Evolutionary conservation across 1,284 basidiomycete species (phyloP).

Genomic region (Melampsora americana): DNA sequence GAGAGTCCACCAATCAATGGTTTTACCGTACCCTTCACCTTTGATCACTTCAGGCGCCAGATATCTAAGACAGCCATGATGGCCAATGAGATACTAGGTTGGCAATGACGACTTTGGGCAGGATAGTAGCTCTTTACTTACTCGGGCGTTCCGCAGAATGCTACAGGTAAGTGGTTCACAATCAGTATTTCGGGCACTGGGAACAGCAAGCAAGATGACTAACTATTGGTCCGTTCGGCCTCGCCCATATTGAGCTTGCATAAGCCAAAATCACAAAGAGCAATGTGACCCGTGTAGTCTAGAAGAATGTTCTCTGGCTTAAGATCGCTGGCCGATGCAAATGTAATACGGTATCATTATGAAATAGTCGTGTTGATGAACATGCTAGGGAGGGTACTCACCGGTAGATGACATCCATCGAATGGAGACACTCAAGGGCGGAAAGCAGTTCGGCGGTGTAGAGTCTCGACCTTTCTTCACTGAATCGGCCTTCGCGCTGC

Average conservation of each 20-base stretch:
- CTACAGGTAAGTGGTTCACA: background rate
- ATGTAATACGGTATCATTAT: background rate
- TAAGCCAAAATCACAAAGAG: constrained; percentile 93
- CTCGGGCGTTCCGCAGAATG: constrained; percentile 44
- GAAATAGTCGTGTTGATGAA: background rate
- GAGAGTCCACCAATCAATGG: constrained; percentile 56
- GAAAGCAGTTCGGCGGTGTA: constrained; percentile 92
- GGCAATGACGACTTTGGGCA: background rate
- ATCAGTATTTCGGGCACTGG: background rate
- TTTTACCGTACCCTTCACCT: constrained; percentile 54
- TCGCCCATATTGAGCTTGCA: constrained; percentile 81
- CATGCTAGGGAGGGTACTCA: background rate
- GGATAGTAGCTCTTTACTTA: background rate
- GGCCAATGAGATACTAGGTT: background rate
- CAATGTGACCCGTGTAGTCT: constrained; percentile 93
- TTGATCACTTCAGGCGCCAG: constrained; percentile 54
- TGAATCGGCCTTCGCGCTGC: constrained; percentile 88
- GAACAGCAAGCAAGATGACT: constrained; percentile 7
- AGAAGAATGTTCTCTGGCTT: constrained; percentile 97
- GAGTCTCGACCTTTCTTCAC: constrained; percentile 85
- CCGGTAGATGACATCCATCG: constrained; percentile 90
- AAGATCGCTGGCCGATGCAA: constrained; percentile 63
- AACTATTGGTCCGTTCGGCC: constrained; percentile 44
- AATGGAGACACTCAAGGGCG: constrained; percentile 91
- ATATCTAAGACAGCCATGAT: constrained; percentile 54